Evolutionary conservation across 352 stramenopile species (phyloP).

Genomic region (Phytophthora nicotianae): DNA sequence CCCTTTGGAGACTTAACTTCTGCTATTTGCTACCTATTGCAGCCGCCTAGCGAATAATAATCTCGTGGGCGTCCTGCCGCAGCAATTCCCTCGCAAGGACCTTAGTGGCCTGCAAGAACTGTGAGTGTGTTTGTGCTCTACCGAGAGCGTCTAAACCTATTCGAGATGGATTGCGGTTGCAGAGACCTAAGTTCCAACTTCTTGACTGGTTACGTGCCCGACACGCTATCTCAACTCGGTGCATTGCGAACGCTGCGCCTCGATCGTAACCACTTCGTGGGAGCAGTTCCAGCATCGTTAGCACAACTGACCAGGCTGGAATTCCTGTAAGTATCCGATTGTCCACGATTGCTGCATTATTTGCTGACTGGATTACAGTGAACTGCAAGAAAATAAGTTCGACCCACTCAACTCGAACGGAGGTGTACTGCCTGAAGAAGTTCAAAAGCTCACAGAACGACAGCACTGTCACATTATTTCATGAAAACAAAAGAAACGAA

Average conservation of each 20-base stretch:
- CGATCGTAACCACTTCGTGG: slow-evolving; percentile 60
- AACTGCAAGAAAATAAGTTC: slow-evolving; percentile 66
- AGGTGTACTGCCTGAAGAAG: slow-evolving; percentile 39
- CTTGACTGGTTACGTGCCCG: slow-evolving; percentile 51
- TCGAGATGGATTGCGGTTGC: not conserved
- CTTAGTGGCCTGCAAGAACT: slow-evolving; percentile 64
- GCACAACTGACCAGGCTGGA: slow-evolving; percentile 50
- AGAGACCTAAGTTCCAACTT: slow-evolving; percentile 81
- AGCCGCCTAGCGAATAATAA: slow-evolving; percentile 67
- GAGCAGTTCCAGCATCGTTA: slow-evolving; percentile 46
- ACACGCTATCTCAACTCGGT: slow-evolving; percentile 47
- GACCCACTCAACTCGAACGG: slow-evolving; percentile 34
- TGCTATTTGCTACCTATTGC: not conserved
- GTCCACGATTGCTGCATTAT: not conserved
- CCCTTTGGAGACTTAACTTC: not conserved
- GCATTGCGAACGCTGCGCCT: slow-evolving; percentile 53
- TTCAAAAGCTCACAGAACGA: slow-evolving; percentile 52
- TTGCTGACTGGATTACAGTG: slow-evolving; percentile 22
- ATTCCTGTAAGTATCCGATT: slow-evolving; percentile 50
- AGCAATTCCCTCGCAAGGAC: slow-evolving; percentile 51
- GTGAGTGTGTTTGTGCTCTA: slow-evolving; percentile 31
- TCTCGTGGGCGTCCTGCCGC: slow-evolving; percentile 58
- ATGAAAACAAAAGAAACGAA: slow-evolving; percentile 6
- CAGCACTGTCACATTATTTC: slow-evolving; percentile 42
- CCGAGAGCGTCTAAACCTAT: not conserved